Evolutionary conservation across 345 rosid species (phyloP), one percentile per base, ranked within the genome.

Genomic region (Sapria himalayana): DNA sequence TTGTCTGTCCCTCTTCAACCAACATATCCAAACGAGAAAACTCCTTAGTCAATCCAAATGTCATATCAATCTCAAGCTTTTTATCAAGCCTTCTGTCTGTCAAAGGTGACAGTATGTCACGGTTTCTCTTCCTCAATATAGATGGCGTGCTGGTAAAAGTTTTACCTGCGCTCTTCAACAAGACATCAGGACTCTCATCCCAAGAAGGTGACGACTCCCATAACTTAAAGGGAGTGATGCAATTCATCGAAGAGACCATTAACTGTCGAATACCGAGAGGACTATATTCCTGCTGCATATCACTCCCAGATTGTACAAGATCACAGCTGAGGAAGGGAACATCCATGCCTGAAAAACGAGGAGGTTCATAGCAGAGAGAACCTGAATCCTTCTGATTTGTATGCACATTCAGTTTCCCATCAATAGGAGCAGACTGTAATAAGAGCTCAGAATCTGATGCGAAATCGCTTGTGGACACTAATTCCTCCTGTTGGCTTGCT

Each of bases 231-330:
- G 98, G 98, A 52, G 92, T 72, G 43, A 76, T 64, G 65, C 84
- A 79, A 60, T 63, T 65, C 71, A 67, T 67, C 37, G 98, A 76
- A 45, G 93, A 72, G 67, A 76, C 65, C 94, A 78, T 76, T 53
- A 82, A 57, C 61, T 89, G 98, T 29, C 98, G 98, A 49, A 89
- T 76, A 29, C 98, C 98, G 38, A 89, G 78, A 37, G 98, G 98
- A 51, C 98, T 89, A 52, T 74, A 89, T 50, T 89, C 98, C 64
- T 72, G 94, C 63, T 71, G 86, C 64, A 63, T 67, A 54, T 82
- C 84, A 45, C 67, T 62, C 38, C 73, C 69, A 55, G 93, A 64
- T 48, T 71, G 76, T 63, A 73, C 56, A 56, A 89, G 95, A 59
- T 89, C 98, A 64, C 98, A 82, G 64, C 93, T 89, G 50, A 82